Conservation (phyloP, 2,329 filamentous ascomycete species). For the Penicillium sp. region DNA sequence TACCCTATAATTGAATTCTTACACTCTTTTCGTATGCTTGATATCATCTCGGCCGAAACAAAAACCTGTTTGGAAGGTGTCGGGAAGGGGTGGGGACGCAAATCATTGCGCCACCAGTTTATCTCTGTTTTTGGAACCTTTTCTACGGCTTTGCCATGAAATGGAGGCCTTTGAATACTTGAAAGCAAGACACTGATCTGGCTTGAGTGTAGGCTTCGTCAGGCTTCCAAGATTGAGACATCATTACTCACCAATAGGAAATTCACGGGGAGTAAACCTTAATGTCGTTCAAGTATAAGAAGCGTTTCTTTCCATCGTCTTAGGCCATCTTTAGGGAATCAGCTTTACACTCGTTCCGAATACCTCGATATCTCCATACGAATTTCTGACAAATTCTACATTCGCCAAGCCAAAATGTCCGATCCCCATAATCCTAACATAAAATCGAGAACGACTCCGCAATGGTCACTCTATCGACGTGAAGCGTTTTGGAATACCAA, state of each 20-base stretch:
- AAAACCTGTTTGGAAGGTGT: background rate
- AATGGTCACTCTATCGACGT: constrained; percentile 60
- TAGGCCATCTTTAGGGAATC: background rate
- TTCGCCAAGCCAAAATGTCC: constrained; percentile 13
- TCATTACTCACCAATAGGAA: background rate
- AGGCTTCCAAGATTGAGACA: background rate
- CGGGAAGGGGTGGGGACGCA: background rate
- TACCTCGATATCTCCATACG: background rate
- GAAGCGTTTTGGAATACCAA: constrained; percentile 60
- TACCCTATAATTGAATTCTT: background rate
- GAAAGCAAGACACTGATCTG: background rate
- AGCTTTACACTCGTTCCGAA: background rate
- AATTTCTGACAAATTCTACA: background rate
- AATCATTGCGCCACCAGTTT: background rate
- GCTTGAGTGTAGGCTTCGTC: background rate
- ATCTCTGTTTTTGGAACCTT: background rate
- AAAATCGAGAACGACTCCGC: constrained; percentile 54
- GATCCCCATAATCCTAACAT: constrained; percentile 59
- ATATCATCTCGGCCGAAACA: background rate
- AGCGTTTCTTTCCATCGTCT: background rate
- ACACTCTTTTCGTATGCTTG: background rate
- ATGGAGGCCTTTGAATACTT: background rate
- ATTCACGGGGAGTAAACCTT: background rate
- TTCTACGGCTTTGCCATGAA: background rate
- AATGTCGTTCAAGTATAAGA: background rate